A percentile compares a stretch with the other conserved stretches of the same genome.
Conservation (phyloP, 176 grass and related monocot species). For the Aegilops umbellulata region DNA sequence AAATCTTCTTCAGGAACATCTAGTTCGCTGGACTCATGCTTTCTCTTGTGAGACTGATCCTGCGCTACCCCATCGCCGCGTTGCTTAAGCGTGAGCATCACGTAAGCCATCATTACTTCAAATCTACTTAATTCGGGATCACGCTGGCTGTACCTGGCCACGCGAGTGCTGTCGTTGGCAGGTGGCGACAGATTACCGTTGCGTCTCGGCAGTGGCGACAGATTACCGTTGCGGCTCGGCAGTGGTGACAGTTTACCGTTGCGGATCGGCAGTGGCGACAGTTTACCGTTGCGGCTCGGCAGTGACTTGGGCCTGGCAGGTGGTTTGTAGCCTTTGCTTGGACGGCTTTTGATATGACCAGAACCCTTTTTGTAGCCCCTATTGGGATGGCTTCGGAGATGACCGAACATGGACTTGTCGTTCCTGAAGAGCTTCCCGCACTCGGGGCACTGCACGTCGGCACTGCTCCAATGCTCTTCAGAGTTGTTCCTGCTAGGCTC, state of each 20-base stretch:
- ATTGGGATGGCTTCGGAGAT: constrained; percentile 36
- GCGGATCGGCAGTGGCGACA: background rate
- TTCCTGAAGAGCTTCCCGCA: constrained; percentile 43
- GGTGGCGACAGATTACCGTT: background rate
- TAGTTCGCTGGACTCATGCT: background rate
- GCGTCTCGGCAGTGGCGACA: too few relatives aligned
- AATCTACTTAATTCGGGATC: background rate
- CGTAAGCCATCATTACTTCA: background rate
- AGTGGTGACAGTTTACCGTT: background rate
- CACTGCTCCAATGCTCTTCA: background rate
- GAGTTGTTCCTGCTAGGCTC: background rate
- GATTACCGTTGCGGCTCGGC: background rate
- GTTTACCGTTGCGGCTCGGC: background rate
- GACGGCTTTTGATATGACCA: constrained; percentile 36
- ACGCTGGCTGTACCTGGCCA: background rate
- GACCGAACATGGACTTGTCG: constrained; percentile 45
- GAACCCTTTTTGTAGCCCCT: constrained; percentile 21
- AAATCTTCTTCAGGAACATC: background rate
- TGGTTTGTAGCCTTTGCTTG: constrained; percentile 26
- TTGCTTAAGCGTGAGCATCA: background rate
- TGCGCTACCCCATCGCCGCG: background rate
- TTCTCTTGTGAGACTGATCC: background rate
- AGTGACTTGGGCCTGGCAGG: background rate
- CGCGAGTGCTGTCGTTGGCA: background rate
- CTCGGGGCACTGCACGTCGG: background rate